Evolutionary conservation across 192 early-diverging fungal species (phyloP), one percentile per base, ranked within the genome.

Genomic region (Gryganskiella cystojenkinii): DNA sequence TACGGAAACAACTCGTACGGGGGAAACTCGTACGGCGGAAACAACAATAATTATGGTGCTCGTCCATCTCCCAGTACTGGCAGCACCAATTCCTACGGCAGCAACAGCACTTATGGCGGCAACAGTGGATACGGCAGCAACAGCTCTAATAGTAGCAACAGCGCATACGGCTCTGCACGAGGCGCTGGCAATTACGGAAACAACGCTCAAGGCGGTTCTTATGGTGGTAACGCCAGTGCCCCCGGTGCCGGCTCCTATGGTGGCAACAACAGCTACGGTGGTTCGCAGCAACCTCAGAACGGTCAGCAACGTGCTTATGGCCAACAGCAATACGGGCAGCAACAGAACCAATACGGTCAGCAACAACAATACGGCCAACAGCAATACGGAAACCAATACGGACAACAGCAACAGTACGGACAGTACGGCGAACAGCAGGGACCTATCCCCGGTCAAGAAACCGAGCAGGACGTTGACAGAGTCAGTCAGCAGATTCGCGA

Each of bases 401-500:
- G n/a, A n/a, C 45, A 78, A 31, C 70, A 80, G 22, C 44, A 50
- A 28, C 55, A 82, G 22, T 62, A 72, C n/a, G 63, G 46, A n/a
- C 67, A 70, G 33, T 65, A 81, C 45, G 80, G 72, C 27, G 55
- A 81, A 28, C 69, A 67, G 30, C 53, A 74, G 9, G 54, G 40
- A 19, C 67, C 65, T 25, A 61, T 66, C 47, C 75, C 69, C 4
- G 83, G 79, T 25, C 65, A 85, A 25, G 88, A 91, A n/a, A 87
- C 87, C 1, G 92, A 91, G 31, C 82, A 89, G 40, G 88, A 91
- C 49, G 73, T 91, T 42, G 71, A 81, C 56, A 56, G 71, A n/a
- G 88, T 93, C 47, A 84, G 89, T 71, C 61, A 83, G 42, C 86
- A 91, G 61, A 91, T 93, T 54, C 71, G 67, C 9, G 74, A 88